These are phyloP conservation scores for Malus hybrid DNA, from an alignment of 331 rosid genomes.

Conservation along the genomic window DNA sequence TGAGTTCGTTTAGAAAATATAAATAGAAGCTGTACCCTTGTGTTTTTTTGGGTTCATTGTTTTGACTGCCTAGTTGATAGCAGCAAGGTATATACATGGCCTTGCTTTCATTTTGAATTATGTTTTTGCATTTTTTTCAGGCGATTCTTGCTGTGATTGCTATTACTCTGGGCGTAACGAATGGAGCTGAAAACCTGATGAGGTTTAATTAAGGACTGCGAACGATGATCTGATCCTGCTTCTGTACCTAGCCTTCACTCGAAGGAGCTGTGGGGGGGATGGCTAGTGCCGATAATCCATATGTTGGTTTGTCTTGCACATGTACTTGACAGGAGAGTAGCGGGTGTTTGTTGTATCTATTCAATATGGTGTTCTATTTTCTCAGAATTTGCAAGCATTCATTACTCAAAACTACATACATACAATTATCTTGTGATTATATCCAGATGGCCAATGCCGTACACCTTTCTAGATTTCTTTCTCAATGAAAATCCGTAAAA, in stretches of 20 bases:
- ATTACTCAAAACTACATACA: background rate
- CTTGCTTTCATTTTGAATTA: background rate
- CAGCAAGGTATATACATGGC: no score
- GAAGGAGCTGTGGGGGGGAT: background rate
- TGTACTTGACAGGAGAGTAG: background rate
- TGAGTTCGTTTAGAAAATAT: background rate
- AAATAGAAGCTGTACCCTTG: background rate
- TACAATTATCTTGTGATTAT: background rate
- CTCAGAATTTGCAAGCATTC: background rate
- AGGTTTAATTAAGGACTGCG: background rate
- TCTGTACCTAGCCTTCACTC: background rate
- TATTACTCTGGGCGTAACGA: slow-evolving; percentile 40
- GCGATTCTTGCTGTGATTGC: slow-evolving; percentile 40
- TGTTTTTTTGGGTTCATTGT: background rate
- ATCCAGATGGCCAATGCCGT: background rate
- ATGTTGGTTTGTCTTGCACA: background rate
- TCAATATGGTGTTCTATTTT: no score
- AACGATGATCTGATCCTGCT: background rate
- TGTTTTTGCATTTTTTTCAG: slow-evolving; percentile 30
- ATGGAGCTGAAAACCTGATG: slow-evolving; percentile 26
- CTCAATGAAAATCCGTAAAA: background rate
- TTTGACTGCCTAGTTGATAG: no score
- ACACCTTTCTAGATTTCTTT: no score
- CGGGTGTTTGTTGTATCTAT: background rate
- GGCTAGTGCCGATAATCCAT: background rate